Evolutionary conservation across 2,329 filamentous ascomycete genomes (phyloP), one percentile per base, ranked within the genome.

Genomic region (Xylaria sp.): DNA sequence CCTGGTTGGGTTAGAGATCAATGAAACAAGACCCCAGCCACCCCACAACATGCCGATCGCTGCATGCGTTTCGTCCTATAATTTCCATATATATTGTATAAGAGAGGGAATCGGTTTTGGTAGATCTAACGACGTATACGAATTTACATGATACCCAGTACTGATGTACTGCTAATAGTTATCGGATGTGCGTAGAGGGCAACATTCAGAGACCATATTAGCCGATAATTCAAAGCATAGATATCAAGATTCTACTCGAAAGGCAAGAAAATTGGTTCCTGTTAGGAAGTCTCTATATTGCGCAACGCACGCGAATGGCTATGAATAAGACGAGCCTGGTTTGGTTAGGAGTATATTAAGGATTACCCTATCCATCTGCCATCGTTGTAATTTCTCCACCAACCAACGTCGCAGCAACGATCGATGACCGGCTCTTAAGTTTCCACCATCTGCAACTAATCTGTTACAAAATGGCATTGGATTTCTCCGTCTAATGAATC

Each of bases 1-100:
- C 75, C 76, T 18, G 76, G 76, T 15, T 77, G 74, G 75, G 76
- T 77, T 23, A 68, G 65, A 69, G 74, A 75, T 48, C 68, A 73
- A 46, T 71, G 52, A 65, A 60, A 32, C 15, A 37, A 59, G 20
- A 64, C 34, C 20, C 20, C 2, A 37, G 5, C 5, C n/a, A 54
- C 15, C 32, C 12, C 23, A 46, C 58, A 12, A 10, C 8, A n/a
- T 61, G 20, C 34, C 20, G 20, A 34, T 20, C 10, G 25, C 48
- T 48, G 37, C 41, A 52, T n/a, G 18, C 15, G 37, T 28, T 12
- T 5, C 20, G 18, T 44, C 10, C 20, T 10, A 32, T 23, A 6
- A 18, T 25, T 20, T 66, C 63, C 56, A 60, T 70, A 67, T 60
- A 60, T 66, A 69, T 60, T 46, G 32, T 63, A 60, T 44, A 52